Percentiles rank a stretch among this genome's conserved stretches.
phyloP scores from a whole-genome alignment of 441 rosid species.

The Bruguiera hainesii region DNA sequence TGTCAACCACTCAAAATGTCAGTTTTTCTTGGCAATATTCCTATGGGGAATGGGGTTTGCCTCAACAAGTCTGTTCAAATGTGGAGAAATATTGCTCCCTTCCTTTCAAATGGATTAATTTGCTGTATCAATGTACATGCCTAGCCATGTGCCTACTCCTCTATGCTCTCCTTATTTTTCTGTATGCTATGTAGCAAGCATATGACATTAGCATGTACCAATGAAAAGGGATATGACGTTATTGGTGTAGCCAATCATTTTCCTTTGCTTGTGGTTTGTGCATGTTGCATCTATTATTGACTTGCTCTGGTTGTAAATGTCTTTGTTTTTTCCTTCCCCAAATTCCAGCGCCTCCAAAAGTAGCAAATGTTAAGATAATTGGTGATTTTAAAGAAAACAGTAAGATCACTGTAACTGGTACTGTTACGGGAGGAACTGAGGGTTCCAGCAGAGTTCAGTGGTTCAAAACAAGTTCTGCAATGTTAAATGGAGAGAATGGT shows the following conservation, averaged over 20 bases:
- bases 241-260: too few relatives aligned
- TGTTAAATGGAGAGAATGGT: constrained; percentile 51
- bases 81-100: background rate
- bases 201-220: too few relatives aligned
- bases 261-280: too few relatives aligned
- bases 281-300: constrained; percentile 17
- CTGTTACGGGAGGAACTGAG: constrained; percentile 93
- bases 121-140: background rate
- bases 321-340: constrained; percentile 1
- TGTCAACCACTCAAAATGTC: background rate
- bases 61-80: background rate
- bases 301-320: constrained; percentile 25
- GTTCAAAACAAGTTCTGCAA: constrained; percentile 70
- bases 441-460: constrained; percentile 97
- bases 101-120: background rate
- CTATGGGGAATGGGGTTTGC: background rate
- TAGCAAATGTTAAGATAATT: constrained; percentile 73
- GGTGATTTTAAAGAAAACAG: constrained; percentile 90
- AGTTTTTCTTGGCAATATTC: background rate
- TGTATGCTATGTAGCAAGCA: too few relatives aligned
- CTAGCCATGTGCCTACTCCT: background rate
- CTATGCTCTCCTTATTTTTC: background rate
- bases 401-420: constrained; percentile 80
- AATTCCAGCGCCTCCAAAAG: constrained; percentile 94
- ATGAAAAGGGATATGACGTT: too few relatives aligned